Evolutionary conservation across 768 basidiomycete species (phyloP).

Genomic region (Lentinula lateritia): DNA sequence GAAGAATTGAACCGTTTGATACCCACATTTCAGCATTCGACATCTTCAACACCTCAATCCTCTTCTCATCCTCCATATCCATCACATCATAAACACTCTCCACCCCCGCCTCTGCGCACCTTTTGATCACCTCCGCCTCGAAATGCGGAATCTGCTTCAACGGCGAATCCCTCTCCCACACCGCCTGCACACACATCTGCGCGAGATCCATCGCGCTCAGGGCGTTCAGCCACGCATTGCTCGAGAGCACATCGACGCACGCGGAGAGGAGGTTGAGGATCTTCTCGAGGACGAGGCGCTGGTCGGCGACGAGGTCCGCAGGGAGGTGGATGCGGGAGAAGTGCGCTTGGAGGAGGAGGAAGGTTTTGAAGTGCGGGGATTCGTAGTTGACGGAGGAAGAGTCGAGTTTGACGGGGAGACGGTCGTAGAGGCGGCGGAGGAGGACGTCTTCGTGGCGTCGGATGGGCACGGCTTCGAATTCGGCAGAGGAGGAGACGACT

Average conservation of each 20-base stretch:
- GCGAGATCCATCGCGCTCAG: conserved; percentile 96
- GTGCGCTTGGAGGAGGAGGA: conserved; percentile 93
- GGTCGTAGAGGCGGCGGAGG: conserved; percentile 88
- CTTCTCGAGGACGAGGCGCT: conserved; percentile 81
- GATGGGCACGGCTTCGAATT: conserved; percentile 94
- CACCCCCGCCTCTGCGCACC: conserved; percentile 77
- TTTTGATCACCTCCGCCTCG: conserved; percentile 78
- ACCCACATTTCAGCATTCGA: conserved; percentile 80
- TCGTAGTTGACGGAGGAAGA: conserved; percentile 67
- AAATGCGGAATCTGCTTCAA: conserved; percentile 97
- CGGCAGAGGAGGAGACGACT: conserved; percentile 94
- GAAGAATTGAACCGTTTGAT: too few species aligned
- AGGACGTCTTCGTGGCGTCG: conserved; percentile 87
- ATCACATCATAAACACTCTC: conserved; percentile 96
- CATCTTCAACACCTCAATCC: conserved; percentile 81
- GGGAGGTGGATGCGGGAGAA: conserved; percentile 91
- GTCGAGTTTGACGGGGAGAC: conserved; percentile 93
- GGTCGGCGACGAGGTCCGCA: conserved; percentile 91
- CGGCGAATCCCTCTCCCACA: conserved; percentile 97
- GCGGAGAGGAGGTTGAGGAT: conserved; percentile 88
- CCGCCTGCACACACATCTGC: conserved; percentile 97
- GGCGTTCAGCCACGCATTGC: conserved; percentile 92
- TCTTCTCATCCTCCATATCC: conserved; percentile 94
- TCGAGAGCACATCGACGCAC: conserved; percentile 97
- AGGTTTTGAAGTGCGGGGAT: conserved; percentile 96